Evolutionary conservation across 768 basidiomycete species (phyloP), one percentile per base, ranked within the genome.

Genomic region (Lactifluus piperatus): DNA sequence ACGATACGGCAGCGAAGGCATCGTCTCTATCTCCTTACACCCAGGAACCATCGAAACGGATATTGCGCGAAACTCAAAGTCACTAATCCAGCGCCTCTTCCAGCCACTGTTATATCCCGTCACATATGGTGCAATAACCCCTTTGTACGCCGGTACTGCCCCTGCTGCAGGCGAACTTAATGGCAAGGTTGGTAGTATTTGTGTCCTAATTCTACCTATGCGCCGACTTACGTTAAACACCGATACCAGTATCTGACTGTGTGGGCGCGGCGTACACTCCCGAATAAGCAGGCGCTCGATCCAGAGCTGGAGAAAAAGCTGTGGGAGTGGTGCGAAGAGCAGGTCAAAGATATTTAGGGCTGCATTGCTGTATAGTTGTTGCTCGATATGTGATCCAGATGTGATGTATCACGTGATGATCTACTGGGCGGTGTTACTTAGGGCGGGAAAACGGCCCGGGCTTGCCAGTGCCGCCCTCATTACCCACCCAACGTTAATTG

Each of bases 1-100:
- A 16, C 63, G 67, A 32, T 67, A 68, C 49, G 67, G 62, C 2
- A 64, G 58, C 44, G 58, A 67, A 5, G 41, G 41, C 45, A 62
- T 72, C 39, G 64, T 69, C 2, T 64, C 68, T 3, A 67, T 43
- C 32, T 50, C 53, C 22, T 32, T 62, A 20, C 20, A 54, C 20
- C 24, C 53, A 14, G 62, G 59, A 41, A 34, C n/a, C n/a, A n/a
- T n/a, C n/a, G n/a, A n/a, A n/a, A n/a, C 51, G 8, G 37, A 55
- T 26, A 16, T 62, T 24, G 2, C 51, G 30, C 32, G 32, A n/a
- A 39, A 58, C 10, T n/a, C 55, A 43, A 34, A 29, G 5, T 30
- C 37, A 16, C 16, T 61, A 1, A 1, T 39, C 11, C 16, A 32
- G 2, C 32, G 24, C 16, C 0, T 61, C 13, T 32, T 20, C 34